phyloP scores from a whole-genome alignment of 2,329 filamentous ascomycete genomes.

The Trichoderma koningiopsis region DNA sequence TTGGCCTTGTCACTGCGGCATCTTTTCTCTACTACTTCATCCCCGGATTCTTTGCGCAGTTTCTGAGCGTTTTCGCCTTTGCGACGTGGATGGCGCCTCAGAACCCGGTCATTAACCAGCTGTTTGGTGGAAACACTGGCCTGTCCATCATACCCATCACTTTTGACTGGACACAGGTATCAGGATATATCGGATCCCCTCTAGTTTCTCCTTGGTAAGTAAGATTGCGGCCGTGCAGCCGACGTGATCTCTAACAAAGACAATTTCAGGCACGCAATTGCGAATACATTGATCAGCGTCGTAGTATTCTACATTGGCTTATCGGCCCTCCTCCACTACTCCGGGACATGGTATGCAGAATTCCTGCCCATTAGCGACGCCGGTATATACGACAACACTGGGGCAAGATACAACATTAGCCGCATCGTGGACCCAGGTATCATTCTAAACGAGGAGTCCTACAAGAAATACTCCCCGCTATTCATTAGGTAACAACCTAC shows the following conservation, averaged over 20 bases:
- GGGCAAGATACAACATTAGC: slow-evolving; percentile 62
- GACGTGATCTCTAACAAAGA: neutral
- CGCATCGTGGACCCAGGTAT: slow-evolving; percentile 63
- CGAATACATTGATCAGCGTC: slow-evolving; percentile 70
- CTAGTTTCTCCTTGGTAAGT: slow-evolving; percentile 68
- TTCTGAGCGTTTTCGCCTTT: slow-evolving; percentile 70
- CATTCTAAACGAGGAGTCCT: slow-evolving; percentile 64
- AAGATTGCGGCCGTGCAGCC: too few relatives aligned
- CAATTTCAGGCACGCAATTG: slow-evolving; percentile 63
- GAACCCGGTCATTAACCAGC: slow-evolving; percentile 68
- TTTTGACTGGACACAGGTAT: slow-evolving; percentile 75
- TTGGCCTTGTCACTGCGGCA: slow-evolving; percentile 57
- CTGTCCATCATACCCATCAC: slow-evolving; percentile 70
- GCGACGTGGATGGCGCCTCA: slow-evolving; percentile 72
- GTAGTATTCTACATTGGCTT: slow-evolving; percentile 66
- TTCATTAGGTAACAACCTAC: slow-evolving; percentile 55
- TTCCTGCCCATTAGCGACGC: slow-evolving; percentile 72
- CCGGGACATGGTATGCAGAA: slow-evolving; percentile 63
- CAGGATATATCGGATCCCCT: slow-evolving; percentile 68
- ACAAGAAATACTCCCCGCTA: slow-evolving; percentile 67
- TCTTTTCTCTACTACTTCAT: slow-evolving; percentile 70
- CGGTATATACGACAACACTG: slow-evolving; percentile 71
- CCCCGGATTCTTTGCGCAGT: slow-evolving; percentile 69
- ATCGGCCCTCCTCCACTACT: slow-evolving; percentile 64
- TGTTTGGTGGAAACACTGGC: slow-evolving; percentile 71